These are phyloP conservation scores for Trypanosoma boissoni DNA, from an alignment of 208 protist species.

Conservation along the genomic window DNA sequence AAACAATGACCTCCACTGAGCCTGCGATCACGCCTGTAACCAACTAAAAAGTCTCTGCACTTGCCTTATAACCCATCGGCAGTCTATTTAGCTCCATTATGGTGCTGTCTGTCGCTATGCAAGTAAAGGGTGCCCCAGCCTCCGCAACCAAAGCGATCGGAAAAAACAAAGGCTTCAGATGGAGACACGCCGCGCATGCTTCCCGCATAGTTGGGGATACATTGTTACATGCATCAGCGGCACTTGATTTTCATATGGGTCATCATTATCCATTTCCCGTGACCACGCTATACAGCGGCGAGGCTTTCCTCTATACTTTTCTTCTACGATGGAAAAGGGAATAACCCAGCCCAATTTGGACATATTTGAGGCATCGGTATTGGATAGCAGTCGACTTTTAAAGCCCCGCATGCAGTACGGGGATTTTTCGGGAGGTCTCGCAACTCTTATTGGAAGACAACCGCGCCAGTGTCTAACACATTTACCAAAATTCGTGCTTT, in stretches of 20 bases:
- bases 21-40: slow-evolving; percentile 20
- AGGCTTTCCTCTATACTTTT: background rate
- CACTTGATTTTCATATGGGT: too few relatives aligned
- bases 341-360: background rate
- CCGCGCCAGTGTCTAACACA: background rate
- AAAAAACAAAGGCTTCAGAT: background rate
- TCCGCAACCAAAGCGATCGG: background rate
- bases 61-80: slow-evolving; percentile 26
- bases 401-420: background rate
- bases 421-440: background rate
- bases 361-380: background rate
- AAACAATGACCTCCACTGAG: slow-evolving; percentile 6
- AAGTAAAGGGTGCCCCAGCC: too few relatives aligned
- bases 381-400: background rate
- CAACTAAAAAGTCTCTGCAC: slow-evolving; percentile 26
- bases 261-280: too few relatives aligned
- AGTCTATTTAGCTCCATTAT: slow-evolving; percentile 23
- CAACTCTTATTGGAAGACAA: background rate
- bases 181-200: background rate
- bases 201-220: too few relatives aligned
- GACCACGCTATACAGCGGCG: background rate
- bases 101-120: background rate
- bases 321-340: background rate
- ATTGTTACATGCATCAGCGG: too few relatives aligned
- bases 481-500: background rate